Evolutionary conservation across 2,329 filamentous ascomycete species (phyloP).

Genomic region (Fusarium sp.): DNA sequence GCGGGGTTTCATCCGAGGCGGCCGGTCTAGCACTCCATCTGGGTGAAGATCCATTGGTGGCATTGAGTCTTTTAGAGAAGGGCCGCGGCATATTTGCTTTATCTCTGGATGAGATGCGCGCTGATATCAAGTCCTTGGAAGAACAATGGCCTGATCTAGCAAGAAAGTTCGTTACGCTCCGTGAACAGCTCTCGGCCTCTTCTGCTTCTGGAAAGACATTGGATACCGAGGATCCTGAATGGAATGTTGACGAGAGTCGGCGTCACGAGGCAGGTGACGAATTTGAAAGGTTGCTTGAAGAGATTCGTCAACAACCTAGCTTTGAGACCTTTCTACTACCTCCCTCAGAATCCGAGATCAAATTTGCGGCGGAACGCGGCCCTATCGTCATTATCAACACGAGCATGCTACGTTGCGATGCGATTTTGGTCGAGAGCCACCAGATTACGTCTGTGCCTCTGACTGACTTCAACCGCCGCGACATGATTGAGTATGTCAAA

Average conservation of each 20-base stretch:
- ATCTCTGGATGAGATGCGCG: background rate
- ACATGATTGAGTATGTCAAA: background rate
- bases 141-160: background rate
- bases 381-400: background rate
- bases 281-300: background rate
- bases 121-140: background rate
- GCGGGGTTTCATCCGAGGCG: background rate
- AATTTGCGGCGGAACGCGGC: accelerated
- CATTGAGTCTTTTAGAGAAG: background rate
- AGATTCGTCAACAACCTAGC: background rate
- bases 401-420: background rate
- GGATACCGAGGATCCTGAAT: background rate
- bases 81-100: background rate
- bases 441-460: background rate
- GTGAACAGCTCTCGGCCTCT: background rate
- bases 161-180: background rate
- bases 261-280: background rate
- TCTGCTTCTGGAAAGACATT: background rate
- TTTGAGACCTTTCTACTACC: background rate
- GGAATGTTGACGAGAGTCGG: background rate
- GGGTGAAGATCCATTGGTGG: background rate
- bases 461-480: background rate
- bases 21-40: background rate
- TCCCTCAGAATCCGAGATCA: accelerated
- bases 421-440: background rate